Conservation (phyloP, 1,284 basidiomycete species). For the Cyathus olla region DNA sequence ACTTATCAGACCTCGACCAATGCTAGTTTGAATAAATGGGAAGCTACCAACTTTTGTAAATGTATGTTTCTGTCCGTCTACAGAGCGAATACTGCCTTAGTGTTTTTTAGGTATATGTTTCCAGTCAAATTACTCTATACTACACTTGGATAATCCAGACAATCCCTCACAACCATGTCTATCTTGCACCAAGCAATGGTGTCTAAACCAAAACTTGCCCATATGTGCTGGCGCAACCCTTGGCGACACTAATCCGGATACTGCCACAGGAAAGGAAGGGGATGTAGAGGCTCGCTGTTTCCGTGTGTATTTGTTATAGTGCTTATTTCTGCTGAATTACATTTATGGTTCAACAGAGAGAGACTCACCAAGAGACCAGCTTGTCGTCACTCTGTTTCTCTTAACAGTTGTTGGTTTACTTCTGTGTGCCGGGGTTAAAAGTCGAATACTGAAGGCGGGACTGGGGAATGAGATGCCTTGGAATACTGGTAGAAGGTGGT, state of each 20-base stretch:
- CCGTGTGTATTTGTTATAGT: constrained; percentile 68
- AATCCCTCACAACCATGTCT: constrained; percentile 91
- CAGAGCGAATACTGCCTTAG: constrained; percentile 9
- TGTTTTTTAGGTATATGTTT: constrained; percentile 87
- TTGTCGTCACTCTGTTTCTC: constrained; percentile 91
- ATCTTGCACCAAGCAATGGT: constrained; percentile 95
- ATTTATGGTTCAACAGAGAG: constrained; percentile 42
- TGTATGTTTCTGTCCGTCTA: constrained; percentile 55
- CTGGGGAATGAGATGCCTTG: constrained; percentile 72
- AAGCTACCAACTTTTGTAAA: constrained; percentile 88
- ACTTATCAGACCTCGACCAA: constrained; percentile 52
- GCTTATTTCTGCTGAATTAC: constrained; percentile 15
- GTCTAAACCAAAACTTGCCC: constrained; percentile 89
- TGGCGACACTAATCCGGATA: constrained; percentile 91
- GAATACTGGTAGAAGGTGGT: constrained; percentile 75
- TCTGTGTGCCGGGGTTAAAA: constrained; percentile 86
- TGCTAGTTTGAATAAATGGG: constrained; percentile 77
- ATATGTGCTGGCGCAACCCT: constrained; percentile 89
- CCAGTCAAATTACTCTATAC: constrained; percentile 86
- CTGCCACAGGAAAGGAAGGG: constrained; percentile 95
- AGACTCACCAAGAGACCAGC: constrained; percentile 91
- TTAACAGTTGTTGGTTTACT: constrained; percentile 87
- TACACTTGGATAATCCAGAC: constrained; percentile 85
- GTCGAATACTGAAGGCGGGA: constrained; percentile 82
- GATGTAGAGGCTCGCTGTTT: constrained; percentile 97